Evolutionary conservation across 805 yeast genomes (phyloP).

Genomic region (Soucietia sequanensis): DNA sequence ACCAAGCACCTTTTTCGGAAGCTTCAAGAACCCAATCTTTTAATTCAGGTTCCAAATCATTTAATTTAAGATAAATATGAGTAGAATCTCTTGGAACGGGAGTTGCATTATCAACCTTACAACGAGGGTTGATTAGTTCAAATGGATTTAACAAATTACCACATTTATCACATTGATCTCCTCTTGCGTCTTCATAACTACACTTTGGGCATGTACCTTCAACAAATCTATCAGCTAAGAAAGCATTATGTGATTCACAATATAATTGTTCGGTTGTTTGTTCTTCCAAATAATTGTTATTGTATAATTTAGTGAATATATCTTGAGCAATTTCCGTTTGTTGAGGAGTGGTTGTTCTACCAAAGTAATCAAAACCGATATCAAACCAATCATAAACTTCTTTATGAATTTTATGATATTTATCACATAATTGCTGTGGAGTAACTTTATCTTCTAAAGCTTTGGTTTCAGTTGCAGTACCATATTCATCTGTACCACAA

Average conservation of each 20-base stretch:
- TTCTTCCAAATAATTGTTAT: constrained; percentile 83
- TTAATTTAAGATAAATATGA: constrained; percentile 80
- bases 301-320: constrained; percentile 71
- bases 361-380: constrained; percentile 90
- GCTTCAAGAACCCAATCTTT: constrained; percentile 70
- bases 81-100: constrained; percentile 82
- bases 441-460: constrained; percentile 91
- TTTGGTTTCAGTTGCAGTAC: constrained; percentile 98
- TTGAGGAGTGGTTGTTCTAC: constrained; percentile 88
- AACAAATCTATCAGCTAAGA: constrained; percentile 92
- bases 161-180: constrained; percentile 98
- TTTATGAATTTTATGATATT: constrained; percentile 81
- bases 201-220: constrained; percentile 98
- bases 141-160: constrained; percentile 87
- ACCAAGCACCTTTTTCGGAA: constrained; percentile 79
- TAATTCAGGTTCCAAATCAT: constrained; percentile 77
- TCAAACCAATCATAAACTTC: constrained; percentile 97
- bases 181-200: constrained; percentile 94
- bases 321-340: constrained; percentile 97
- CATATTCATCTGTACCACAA: constrained; percentile 99
- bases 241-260: constrained; percentile 88
- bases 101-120: constrained; percentile 83
- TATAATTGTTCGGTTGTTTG: constrained; percentile 85
- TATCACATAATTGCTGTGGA: constrained; percentile 87
- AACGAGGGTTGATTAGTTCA: constrained; percentile 90